These are phyloP conservation scores for Xylaria intraflava DNA, from an alignment of 495 filamentous ascomycete species.

Conservation along the genomic window DNA sequence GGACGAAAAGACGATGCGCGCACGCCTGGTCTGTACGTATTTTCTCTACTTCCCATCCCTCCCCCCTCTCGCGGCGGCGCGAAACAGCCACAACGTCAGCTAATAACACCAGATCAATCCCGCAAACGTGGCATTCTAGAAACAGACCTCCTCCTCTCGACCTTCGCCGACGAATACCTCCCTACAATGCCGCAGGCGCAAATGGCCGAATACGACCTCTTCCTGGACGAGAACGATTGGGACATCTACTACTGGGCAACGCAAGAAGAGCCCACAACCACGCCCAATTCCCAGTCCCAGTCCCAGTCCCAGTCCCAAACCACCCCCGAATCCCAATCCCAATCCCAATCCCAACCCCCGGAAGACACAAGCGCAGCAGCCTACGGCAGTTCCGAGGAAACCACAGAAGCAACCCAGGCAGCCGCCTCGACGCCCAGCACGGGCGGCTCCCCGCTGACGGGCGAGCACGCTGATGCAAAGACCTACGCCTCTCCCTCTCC, in stretches of 20 bases:
- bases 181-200: conserved; percentile 62
- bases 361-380: conserved; percentile 28
- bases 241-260: conserved; percentile 99
- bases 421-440: conserved; percentile 9
- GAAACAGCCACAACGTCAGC: background rate
- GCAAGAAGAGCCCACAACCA: conserved; percentile 62
- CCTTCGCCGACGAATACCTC: conserved; percentile 81
- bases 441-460: conserved; percentile 14
- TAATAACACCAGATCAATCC: conserved; percentile 66
- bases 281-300: conserved; percentile 26
- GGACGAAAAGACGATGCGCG: conserved; percentile 73
- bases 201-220: conserved; percentile 78
- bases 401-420: conserved; percentile 8
- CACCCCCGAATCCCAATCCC: conserved; percentile 21
- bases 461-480: conserved; percentile 21
- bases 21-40: conserved; percentile 79
- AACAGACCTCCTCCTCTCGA: conserved; percentile 89
- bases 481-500: conserved; percentile 2
- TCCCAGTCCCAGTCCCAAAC: too few species aligned
- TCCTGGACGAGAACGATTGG: conserved; percentile 99
- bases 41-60: background rate
- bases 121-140: conserved; percentile 95
- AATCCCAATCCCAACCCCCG: conserved; percentile 34
- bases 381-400: conserved; percentile 37
- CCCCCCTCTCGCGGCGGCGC: background rate